Evolutionary conservation across 768 basidiomycete species (phyloP).

Genomic region (Pisolithus sp.): DNA sequence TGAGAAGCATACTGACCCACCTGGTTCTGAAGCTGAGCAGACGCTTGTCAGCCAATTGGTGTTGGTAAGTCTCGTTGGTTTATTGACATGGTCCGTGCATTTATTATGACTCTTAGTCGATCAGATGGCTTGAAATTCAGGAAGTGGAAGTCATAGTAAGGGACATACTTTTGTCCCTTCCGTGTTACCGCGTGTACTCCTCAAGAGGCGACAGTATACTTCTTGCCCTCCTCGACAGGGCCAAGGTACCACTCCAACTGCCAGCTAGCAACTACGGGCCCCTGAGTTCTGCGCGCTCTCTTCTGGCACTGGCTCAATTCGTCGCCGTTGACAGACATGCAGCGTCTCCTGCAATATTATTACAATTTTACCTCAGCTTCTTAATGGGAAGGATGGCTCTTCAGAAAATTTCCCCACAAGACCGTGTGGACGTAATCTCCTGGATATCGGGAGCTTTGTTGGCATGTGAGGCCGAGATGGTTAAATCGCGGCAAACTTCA

Average conservation of each 20-base stretch:
- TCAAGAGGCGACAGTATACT: conserved; percentile 36
- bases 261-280: conserved; percentile 25
- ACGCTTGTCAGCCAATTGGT: conserved; percentile 43
- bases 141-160: conserved; percentile 46
- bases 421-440: conserved; percentile 41
- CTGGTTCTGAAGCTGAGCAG: conserved; percentile 41
- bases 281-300: conserved; percentile 34
- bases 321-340: conserved; percentile 37
- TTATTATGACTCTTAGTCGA: conserved; percentile 33
- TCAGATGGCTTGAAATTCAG: conserved; percentile 35
- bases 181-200: conserved; percentile 34
- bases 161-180: conserved; percentile 46
- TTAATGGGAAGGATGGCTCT: conserved; percentile 42
- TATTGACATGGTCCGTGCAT: background rate
- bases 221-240: conserved; percentile 33
- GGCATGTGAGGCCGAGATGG: conserved; percentile 29
- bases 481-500: conserved; percentile 18
- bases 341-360: conserved; percentile 38
- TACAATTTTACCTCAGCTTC: conserved; percentile 46
- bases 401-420: conserved; percentile 36
- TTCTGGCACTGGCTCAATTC: conserved; percentile 41
- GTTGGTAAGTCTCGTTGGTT: conserved; percentile 33
- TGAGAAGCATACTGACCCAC: conserved; percentile 36
- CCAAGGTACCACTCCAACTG: conserved; percentile 26
- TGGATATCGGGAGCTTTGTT: conserved; percentile 40